phyloP scores from a whole-genome alignment of 805 yeast genomes.

The Priceomyces melissophilus region DNA sequence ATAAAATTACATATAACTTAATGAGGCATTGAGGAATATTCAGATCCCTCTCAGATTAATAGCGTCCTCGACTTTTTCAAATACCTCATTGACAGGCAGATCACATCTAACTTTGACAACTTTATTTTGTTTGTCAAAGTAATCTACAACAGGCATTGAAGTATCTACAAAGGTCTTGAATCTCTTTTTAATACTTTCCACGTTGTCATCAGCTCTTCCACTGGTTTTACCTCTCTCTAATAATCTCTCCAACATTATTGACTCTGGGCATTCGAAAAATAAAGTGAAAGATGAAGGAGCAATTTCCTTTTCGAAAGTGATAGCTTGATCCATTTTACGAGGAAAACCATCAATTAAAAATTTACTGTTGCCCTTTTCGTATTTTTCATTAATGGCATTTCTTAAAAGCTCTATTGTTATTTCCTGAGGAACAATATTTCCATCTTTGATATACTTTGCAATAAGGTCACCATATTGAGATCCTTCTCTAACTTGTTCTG shows the following conservation, averaged over 20 bases:
- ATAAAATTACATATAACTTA: background rate
- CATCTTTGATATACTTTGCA: conserved; percentile 79
- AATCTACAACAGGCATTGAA: conserved; percentile 89
- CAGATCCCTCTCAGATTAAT: conserved; percentile 42
- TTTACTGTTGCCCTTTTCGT: conserved; percentile 48
- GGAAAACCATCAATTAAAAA: conserved; percentile 96
- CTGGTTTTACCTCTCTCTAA: conserved; percentile 91
- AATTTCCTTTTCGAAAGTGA: conserved; percentile 78
- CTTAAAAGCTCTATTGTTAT: conserved; percentile 81
- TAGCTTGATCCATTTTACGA: conserved; percentile 96
- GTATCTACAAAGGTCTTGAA: conserved; percentile 84
- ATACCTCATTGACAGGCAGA: conserved; percentile 76
- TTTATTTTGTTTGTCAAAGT: conserved; percentile 66
- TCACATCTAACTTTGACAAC: conserved; percentile 81
- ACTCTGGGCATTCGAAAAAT: conserved; percentile 79
- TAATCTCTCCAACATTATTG: conserved; percentile 78
- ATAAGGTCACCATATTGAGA: conserved; percentile 84
- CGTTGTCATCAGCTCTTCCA: conserved; percentile 91
- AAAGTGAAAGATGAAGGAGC: conserved; percentile 69
- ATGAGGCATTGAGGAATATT: background rate
- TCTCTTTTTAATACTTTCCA: conserved; percentile 86
- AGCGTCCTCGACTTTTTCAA: conserved; percentile 62
- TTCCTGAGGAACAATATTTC: conserved; percentile 89
- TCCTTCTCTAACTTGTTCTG: conserved; percentile 80
- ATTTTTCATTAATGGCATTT: conserved; percentile 66